Percentiles rank a stretch among this genome's conserved stretches.
Evolutionary conservation across 164 flowering plant species (phyloP).

Genomic region (Sextonia rubra): DNA sequence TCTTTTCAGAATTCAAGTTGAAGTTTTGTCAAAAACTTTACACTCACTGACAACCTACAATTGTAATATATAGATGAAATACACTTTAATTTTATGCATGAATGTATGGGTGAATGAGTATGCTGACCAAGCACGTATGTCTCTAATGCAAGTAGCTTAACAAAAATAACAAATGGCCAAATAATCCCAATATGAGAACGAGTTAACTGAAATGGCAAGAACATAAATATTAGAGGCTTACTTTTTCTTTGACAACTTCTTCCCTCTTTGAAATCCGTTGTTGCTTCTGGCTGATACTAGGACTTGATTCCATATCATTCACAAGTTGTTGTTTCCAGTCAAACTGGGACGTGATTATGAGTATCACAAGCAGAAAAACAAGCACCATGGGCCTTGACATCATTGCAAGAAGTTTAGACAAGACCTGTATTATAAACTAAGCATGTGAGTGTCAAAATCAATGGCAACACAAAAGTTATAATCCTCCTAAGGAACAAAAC

Average conservation of each 20-base stretch:
- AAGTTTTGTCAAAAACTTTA: no score
- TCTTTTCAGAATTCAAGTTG: no score
- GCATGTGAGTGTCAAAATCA: neutral
- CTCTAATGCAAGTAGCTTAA: no score
- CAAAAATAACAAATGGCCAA: no score
- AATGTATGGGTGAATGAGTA: no score
- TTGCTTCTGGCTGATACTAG: slow-evolving; percentile 49
- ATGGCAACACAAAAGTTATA: neutral
- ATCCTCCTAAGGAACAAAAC: no score
- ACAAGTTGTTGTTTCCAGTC: slow-evolving; percentile 87
- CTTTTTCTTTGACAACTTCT: slow-evolving; percentile 83
- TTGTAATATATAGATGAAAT: no score
- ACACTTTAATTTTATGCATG: no score
- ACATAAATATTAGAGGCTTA: slow-evolving; percentile 9
- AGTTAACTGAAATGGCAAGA: no score
- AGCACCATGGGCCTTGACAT: slow-evolving; percentile 82
- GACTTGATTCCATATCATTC: slow-evolving; percentile 43
- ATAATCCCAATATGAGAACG: no score
- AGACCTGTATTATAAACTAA: slow-evolving; percentile 19
- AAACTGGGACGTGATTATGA: slow-evolving; percentile 81
- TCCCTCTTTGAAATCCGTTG: slow-evolving; percentile 44
- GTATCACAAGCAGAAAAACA: slow-evolving; percentile 56
- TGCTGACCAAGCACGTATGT: no score
- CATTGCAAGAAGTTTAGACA: slow-evolving; percentile 16
- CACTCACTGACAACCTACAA: no score